Base-by-base conservation (phyloP, 139 green algal species). In the Tetraselmis striata region DNA sequence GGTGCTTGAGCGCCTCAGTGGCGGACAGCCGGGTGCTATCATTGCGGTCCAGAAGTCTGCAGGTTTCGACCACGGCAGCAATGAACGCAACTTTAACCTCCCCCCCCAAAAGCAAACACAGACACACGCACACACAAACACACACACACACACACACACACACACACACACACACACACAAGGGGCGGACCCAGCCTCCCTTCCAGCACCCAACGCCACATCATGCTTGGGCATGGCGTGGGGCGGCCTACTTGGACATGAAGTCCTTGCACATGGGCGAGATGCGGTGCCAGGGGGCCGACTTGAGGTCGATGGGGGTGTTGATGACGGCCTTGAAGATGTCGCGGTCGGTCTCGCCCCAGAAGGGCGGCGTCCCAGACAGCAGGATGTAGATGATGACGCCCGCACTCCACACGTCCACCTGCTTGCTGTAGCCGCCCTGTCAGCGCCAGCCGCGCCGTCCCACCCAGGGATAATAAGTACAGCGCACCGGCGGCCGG, bases 311-410 rank as follows among this genome's bases (percentile, higher is more conserved):
- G 11, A 67, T 18, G 1, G 30, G 26, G 22, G 30, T 32, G 29
- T 80, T 31, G 31, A 86, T 76, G 28, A 90, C 84, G 28, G 59
- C 29, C n/a, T 86, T 77, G 77, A 87, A 87, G 67, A 90, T 86
- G 59, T 83, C 79, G 1, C 77, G 31, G 59, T 90, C 86, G 22
- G 78, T 85, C 75, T 80, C 58, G 31, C 88, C 88, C 32, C 79
- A 85, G 32, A 92, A 92, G 24, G 87, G 88, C 2, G 88, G 87
- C 28, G 84, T 83, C 58, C 88, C 88, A 31, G 31, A 83, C 18
- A 92, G 82, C 58, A 92, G 76, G 76, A 92, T 89, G 82, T 88
- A 92, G 28, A 85, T 59, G 45, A 92, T 89, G 28, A 90, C 88
- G 45, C 88, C 88, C 28, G 88, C 59, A 24, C 74, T 83, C 88